Base-by-base conservation (phyloP, 2,329 filamentous ascomycete genomes). In the Drechslerella stenobrocha region DNA sequence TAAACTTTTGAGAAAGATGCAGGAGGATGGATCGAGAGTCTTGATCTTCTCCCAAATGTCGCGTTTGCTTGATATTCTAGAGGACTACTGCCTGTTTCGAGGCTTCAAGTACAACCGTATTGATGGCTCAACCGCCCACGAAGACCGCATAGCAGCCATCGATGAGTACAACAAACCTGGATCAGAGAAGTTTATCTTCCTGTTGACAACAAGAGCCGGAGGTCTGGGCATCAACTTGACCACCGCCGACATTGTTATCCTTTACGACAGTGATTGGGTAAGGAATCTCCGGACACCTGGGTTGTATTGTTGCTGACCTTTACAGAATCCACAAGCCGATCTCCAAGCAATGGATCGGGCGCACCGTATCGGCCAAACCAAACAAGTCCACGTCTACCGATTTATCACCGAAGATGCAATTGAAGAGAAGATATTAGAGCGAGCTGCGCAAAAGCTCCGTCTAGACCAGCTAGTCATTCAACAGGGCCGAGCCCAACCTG, bases 1-100 rank as follows among this genome's bases (percentile, higher is more conserved):
- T 79, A 95, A 90, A 78, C 83, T 98, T 8, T 81, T 98, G 48
- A 86, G 83, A 73, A 85, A 91, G 46, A 84, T 98, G 79, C 82
- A 91, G 77, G 84, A 83, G 46, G 87, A 96, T 75, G 93, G 90
- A 40, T 97, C 91, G 75, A 84, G 93, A 71, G 90, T 98, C n/a
- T 83, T 98, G 58, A 97, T 98, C 73, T 98, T 98, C 79, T 98
- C 93, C 0, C 93, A 98, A 75, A 98, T 98, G 93, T 96, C 91
- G 74, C 89, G 93, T 82, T 82, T 96, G 35, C 80, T 98, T 40
- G 93, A 98, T 75, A 98, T 98, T 53, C 82, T 98, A 13, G 93
- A 98, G 75, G 93, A 98, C 76, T 98, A 98, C 77, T 97, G 92
- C 71, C 90, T 97, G 44, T 96, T 98, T 81, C 84, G 91, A 61